phyloP scores from a whole-genome alignment of 345 rosid species.

The Eucalyptus erythrocorys region DNA sequence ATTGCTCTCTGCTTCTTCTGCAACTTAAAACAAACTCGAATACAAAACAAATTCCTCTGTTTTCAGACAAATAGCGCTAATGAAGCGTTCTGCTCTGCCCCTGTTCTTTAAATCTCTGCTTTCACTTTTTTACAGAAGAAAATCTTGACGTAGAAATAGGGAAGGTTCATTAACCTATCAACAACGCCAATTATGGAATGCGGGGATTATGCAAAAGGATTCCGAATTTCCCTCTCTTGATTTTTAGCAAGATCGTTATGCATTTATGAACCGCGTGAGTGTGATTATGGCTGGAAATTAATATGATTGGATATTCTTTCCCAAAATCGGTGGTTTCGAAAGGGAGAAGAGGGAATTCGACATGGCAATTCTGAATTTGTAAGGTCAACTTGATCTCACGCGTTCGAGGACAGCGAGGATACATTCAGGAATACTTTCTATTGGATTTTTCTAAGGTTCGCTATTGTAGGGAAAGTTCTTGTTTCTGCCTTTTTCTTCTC shows the following conservation, averaged over 20 bases:
- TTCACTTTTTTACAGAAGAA: background rate
- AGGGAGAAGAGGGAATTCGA: background rate
- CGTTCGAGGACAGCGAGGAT: background rate
- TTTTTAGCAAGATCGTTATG: background rate
- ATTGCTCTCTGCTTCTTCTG: constrained; percentile 1
- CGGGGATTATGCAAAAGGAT: background rate
- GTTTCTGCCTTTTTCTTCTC: background rate
- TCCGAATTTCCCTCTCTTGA: background rate
- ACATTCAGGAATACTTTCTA: background rate
- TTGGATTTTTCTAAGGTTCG: background rate
- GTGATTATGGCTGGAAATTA: background rate
- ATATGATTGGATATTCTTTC: background rate
- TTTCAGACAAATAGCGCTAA: background rate
- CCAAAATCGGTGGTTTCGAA: background rate
- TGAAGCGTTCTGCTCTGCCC: background rate
- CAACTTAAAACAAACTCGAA: background rate
- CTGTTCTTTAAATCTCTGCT: background rate
- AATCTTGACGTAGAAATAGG: background rate
- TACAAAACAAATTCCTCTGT: background rate
- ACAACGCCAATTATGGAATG: background rate
- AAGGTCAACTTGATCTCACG: background rate
- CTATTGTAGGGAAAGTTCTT: background rate
- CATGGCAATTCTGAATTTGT: background rate
- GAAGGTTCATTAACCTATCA: background rate
- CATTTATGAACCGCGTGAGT: background rate